phyloP scores from a whole-genome alignment of 192 early-diverging fungal species.

The Entomortierella parvispora region DNA sequence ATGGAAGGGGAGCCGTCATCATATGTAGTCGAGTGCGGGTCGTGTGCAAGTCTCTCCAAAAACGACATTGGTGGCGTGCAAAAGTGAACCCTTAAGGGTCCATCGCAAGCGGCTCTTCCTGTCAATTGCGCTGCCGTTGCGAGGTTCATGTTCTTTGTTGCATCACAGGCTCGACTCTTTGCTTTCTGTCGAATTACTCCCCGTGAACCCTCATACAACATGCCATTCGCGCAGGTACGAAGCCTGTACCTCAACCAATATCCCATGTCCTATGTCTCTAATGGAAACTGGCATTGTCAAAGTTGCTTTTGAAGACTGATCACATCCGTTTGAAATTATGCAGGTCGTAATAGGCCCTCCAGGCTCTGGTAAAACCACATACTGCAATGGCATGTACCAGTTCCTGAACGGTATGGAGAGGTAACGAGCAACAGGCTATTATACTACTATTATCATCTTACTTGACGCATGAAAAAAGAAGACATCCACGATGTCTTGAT shows the following conservation, averaged over 20 bases:
- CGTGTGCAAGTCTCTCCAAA: too few relatives aligned
- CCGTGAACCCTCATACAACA: neutral
- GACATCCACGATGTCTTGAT: neutral
- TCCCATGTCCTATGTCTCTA: neutral
- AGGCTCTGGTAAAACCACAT: constrained; percentile 96
- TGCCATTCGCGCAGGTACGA: constrained; percentile 49
- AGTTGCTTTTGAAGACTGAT: neutral
- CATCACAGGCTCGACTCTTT: neutral
- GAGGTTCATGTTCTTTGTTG: too few relatives aligned
- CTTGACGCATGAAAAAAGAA: too few relatives aligned
- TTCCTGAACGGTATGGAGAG: constrained; percentile 83
- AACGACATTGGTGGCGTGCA: too few relatives aligned
- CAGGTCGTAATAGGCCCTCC: constrained; percentile 96
- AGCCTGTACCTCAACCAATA: neutral
- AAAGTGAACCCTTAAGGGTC: too few relatives aligned
- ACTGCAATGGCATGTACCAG: constrained; percentile 91
- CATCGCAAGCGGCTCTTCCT: too few relatives aligned
- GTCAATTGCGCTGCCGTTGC: too few relatives aligned
- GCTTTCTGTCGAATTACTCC: too few relatives aligned
- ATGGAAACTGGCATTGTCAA: neutral
- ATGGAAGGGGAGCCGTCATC: too few relatives aligned
- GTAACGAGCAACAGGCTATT: constrained; percentile 30
- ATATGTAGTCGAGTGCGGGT: too few relatives aligned
- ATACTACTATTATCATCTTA: neutral
- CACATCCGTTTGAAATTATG: neutral